Evolutionary conservation across 2,329 filamentous ascomycete genomes (phyloP), one percentile per base, ranked within the genome.

Genomic region (Alternaria novae-zelandiae): DNA sequence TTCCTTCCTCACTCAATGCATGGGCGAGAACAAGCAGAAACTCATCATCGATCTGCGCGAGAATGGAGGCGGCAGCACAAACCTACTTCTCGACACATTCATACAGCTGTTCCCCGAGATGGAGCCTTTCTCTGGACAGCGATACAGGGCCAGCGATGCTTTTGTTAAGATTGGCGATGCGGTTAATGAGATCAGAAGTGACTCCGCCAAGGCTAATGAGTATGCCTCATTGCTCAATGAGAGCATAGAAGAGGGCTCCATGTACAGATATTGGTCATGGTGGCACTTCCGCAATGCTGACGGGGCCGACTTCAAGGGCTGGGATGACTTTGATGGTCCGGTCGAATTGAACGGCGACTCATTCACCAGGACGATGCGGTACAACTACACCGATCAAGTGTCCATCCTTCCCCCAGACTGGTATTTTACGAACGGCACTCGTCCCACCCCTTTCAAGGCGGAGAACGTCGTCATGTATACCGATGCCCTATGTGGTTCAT

Each of bases 1-100:
- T 10, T 58, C 78, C 0, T 85, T 88, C 65, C 74, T 89, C 10
- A 71, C 76, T 0, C 73, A 80, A 21, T 82, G 82, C 28, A 81
- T 83, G 32, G 65, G 72, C 1, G 79, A 80, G 8, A 81, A 82
- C 3, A 88, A 87, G 72, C 84, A 80, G 43, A 88, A 86, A 70
- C 79, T 91, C 2, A 81, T 91, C 41, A 85, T 91, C 61, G 89
- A 91, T 67, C 68, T 91, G 9, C 83, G 85, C 8, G 82, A 81
- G 4, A 91, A 91, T 64, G 80, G 79, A 0, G 89, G 89, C 15
- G 89, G 89, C 11, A 65, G 66, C 11, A 73, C 74, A 1, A 64
- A 74, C 45, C 66, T 79, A 6, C 71, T 76, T 10, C 71, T 79
- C 20, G 79, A 82, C 41, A 49, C 71, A 0, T 88, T 88, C 68